Evolutionary conservation across 495 filamentous ascomycete species (phyloP), one percentile per base, ranked within the genome.

Genomic region (Podospora pseudocomata): DNA sequence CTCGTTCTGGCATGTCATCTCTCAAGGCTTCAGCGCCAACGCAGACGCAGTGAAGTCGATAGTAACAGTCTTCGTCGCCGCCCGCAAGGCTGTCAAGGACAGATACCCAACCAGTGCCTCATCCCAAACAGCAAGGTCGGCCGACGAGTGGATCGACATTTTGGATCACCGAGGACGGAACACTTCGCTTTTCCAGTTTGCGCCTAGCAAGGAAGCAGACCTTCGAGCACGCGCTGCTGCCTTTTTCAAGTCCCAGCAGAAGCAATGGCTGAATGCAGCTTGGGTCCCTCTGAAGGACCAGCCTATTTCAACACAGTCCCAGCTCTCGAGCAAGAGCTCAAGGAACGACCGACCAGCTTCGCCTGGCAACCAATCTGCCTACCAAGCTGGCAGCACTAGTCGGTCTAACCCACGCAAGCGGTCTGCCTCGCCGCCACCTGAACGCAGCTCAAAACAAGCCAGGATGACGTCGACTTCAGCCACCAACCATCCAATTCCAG

Each of bases 131-230:
- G 71, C 71, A 2, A 62, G 57, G 15, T 72, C 72, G 18, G 72
- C 65, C 23, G 74, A 76, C 64, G 60, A 56, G 4, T 76, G 72
- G 72, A 76, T 74, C 55, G 69, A 64, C 6, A 71, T 73, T 55
- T 20, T 76, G 5, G 70, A 74, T 49, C 39, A 49, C 26, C 56
- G 53, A 23, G 15, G 1, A 6, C 59, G 6, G 59, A 26, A 18
- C 20, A 20, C 15, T 5, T 27, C 39, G 15, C 59, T 65, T 1
- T 18, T 26, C 2, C 32, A 60, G n/a, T 2, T 32, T n/a, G 32
- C 54, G 6, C 55, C 66, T 13, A 13, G 9, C 9, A 49, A 49
- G 0, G 63, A 67, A n/a, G 23, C 57, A 15, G 60, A 60, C 20
- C 28, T 68, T 7, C 55, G 34, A 60, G 56, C 34, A 6, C 26